Evolutionary conservation across 768 basidiomycete species (phyloP).

Genomic region (Lentinula edodes): DNA sequence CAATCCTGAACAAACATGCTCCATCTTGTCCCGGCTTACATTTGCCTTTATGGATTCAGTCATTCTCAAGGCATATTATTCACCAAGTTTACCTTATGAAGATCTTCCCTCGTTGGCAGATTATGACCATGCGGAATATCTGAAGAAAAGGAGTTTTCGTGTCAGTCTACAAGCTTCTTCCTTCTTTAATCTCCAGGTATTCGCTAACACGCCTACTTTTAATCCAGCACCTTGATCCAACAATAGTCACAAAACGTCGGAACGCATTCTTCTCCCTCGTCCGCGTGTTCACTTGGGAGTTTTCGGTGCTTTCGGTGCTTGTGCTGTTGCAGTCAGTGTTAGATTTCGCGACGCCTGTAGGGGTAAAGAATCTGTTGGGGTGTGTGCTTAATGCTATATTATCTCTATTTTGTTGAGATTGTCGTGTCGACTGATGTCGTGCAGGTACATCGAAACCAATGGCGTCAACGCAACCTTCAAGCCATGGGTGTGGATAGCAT

Average conservation of each 20-base stretch:
- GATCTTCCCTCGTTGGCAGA: slow-evolving; percentile 28
- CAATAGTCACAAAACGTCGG: slow-evolving; percentile 29
- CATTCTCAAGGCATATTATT: slow-evolving; percentile 21
- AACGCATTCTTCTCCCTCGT: slow-evolving; percentile 45
- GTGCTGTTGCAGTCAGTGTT: slow-evolving; percentile 21
- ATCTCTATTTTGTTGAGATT: not conserved
- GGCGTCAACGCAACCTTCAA: slow-evolving; percentile 42
- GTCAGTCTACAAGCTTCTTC: slow-evolving; percentile 10
- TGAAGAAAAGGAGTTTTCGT: slow-evolving; percentile 17
- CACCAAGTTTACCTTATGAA: slow-evolving; percentile 24
- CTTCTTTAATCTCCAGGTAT: not conserved
- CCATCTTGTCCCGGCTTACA: slow-evolving; percentile 29
- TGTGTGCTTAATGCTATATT: slow-evolving; percentile 11
- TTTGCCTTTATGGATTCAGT: slow-evolving; percentile 34
- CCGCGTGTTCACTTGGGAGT: slow-evolving; percentile 29
- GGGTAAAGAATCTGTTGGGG: slow-evolving; percentile 34
- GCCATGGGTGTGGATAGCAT: slow-evolving; percentile 66
- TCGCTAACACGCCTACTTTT: slow-evolving; percentile 4
- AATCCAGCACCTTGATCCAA: slow-evolving; percentile 29
- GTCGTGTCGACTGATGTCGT: not conserved
- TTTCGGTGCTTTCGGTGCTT: slow-evolving; percentile 18
- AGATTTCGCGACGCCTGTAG: slow-evolving; percentile 31
- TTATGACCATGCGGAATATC: slow-evolving; percentile 20
- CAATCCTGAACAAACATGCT: slow-evolving; percentile 41
- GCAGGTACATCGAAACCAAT: slow-evolving; percentile 53